These are phyloP conservation scores for Blastobotrys attinorum DNA, from an alignment of 805 yeast species.

Conservation along the genomic window DNA sequence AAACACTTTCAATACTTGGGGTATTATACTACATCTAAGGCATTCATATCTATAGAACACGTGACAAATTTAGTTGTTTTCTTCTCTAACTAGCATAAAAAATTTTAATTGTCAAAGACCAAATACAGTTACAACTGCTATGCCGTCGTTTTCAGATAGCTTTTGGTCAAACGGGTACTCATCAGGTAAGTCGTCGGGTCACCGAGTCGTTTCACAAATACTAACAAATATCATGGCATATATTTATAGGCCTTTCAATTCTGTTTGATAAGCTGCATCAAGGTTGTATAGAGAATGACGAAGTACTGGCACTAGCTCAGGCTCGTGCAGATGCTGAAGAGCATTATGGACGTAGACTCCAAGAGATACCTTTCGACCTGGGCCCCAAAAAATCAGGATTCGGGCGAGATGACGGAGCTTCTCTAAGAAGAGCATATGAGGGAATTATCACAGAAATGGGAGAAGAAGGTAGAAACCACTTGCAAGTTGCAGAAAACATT, in stretches of 20 bases:
- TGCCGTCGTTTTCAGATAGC: conserved; percentile 60
- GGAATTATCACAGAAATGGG: conserved; percentile 49
- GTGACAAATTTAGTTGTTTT: no score
- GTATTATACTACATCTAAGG: no score
- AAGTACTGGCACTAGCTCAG: conserved; percentile 55
- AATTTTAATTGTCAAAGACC: no score
- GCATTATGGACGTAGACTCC: conserved; percentile 51
- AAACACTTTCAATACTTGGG: no score
- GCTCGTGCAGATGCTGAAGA: conserved; percentile 68
- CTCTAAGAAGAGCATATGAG: conserved; percentile 54
- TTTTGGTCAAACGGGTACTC: conserved; percentile 69
- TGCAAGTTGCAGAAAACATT: conserved; percentile 55
- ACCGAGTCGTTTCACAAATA: no score
- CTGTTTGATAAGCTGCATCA: conserved; percentile 32
- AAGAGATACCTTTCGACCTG: conserved; percentile 32
- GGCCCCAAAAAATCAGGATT: conserved; percentile 34
- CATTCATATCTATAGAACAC: no score
- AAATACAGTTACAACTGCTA: no score
- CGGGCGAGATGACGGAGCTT: conserved; percentile 54
- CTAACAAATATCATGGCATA: no score
- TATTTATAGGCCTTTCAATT: conserved; percentile 24
- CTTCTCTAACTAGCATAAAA: no score
- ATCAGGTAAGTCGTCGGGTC: conserved; percentile 32
- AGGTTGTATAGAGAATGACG: conserved; percentile 65
- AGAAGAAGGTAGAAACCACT: conserved; percentile 51